Percentiles rank a stretch among this genome's conserved stretches.
Evolutionary conservation across 1,284 basidiomycete genomes (phyloP).

Genomic region (Trametes polyzona): DNA sequence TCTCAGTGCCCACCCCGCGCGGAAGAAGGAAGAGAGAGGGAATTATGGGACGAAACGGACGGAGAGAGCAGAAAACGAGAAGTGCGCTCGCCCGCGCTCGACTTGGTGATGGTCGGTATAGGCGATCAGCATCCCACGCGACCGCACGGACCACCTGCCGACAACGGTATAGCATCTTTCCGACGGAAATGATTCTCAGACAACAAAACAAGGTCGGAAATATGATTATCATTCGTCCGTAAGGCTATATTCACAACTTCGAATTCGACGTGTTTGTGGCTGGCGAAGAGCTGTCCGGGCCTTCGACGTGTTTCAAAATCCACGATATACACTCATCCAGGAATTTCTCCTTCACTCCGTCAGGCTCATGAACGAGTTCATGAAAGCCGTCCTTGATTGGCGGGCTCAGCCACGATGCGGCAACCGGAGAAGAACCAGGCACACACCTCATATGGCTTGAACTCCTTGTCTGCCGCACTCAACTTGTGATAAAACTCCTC

Average conservation of each 20-base stretch:
- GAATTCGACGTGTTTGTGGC: background rate
- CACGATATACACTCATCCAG: conserved; percentile 59
- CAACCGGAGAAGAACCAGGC: conserved; percentile 3
- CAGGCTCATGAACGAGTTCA: conserved; percentile 83
- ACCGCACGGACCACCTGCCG: conserved; percentile 28
- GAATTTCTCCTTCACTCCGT: conserved; percentile 66
- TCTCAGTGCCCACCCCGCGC: conserved; percentile 37
- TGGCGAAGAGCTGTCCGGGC: background rate
- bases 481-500: conserved; percentile 67
- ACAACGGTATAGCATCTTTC: conserved; percentile 13
- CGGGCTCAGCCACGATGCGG: background rate
- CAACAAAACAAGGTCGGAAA: background rate
- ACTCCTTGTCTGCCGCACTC: conserved; percentile 62
- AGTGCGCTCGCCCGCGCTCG: background rate
- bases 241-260: conserved; percentile 12
- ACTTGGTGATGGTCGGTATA: background rate
- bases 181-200: conserved; percentile 8
- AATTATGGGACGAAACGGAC: conserved; percentile 25
- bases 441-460: conserved; percentile 37
- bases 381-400: conserved; percentile 72
- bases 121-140: conserved; percentile 26
- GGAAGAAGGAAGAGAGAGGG: conserved; percentile 36
- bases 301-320: conserved; percentile 43
- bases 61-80: conserved; percentile 18
- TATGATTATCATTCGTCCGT: background rate